Conservation (phyloP, 805 yeast genomes). For the Myxozyma vanderwaltii region DNA sequence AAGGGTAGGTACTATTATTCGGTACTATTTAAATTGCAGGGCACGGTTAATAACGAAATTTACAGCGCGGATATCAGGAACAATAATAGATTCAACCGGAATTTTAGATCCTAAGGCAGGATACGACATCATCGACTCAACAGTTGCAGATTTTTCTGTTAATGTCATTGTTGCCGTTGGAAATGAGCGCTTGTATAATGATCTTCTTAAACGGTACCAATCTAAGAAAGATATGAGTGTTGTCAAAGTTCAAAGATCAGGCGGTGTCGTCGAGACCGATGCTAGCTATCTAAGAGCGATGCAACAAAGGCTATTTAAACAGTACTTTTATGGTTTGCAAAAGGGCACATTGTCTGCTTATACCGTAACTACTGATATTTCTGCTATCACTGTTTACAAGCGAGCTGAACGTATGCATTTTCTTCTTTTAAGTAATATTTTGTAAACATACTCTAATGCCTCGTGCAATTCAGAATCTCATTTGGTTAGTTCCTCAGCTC, state of each 20-base stretch:
- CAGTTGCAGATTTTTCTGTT: slow-evolving; percentile 61
- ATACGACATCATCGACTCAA: slow-evolving; percentile 52
- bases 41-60: neutral
- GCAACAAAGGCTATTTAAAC: slow-evolving; percentile 77
- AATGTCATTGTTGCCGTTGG: slow-evolving; percentile 71
- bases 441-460: too few species aligned
- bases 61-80: slow-evolving; percentile 51
- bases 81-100: slow-evolving; percentile 75
- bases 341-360: slow-evolving; percentile 77
- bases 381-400: slow-evolving; percentile 62
- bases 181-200: slow-evolving; percentile 67
- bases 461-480: slow-evolving; percentile 32
- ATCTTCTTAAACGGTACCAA: slow-evolving; percentile 52
- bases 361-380: slow-evolving; percentile 70
- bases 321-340: slow-evolving; percentile 83
- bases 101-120: slow-evolving; percentile 53
- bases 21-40: neutral
- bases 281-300: slow-evolving; percentile 65
- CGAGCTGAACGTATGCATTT: slow-evolving; percentile 48
- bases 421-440: too few species aligned
- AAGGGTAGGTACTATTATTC: slow-evolving; percentile 15
- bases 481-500: slow-evolving; percentile 40
- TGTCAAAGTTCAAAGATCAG: slow-evolving; percentile 67
- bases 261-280: slow-evolving; percentile 76
- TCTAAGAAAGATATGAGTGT: slow-evolving; percentile 44